Evolutionary conservation across 352 stramenopile species (phyloP).

Genomic region (Globisporangium echinulatum): DNA sequence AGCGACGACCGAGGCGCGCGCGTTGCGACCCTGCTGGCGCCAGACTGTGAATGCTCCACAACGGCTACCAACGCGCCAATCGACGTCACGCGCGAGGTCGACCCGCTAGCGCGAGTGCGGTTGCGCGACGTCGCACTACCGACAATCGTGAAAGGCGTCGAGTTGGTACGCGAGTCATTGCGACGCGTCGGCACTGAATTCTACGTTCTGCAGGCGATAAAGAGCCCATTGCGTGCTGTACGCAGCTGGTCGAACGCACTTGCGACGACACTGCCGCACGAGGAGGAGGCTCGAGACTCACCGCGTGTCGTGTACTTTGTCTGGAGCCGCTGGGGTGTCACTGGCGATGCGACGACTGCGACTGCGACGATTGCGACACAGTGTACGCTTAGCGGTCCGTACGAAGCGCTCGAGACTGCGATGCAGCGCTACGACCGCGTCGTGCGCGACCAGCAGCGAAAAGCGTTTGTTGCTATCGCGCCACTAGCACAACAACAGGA

Average conservation of each 20-base stretch:
- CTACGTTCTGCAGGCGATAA: slow-evolving; percentile 5
- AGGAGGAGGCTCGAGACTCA: not conserved
- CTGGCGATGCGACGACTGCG: not conserved
- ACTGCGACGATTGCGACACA: slow-evolving; percentile 4
- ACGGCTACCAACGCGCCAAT: no score
- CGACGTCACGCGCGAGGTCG: no score
- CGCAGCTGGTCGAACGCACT: not conserved
- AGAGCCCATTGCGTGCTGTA: slow-evolving; percentile 1
- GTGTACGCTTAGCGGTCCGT: slow-evolving; percentile 29
- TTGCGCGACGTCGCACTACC: no score
- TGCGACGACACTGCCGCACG: not conserved
- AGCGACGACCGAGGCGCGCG: not conserved
- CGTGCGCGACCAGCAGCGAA: slow-evolving; percentile 13
- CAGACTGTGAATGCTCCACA: no score
- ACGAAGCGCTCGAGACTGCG: slow-evolving; percentile 24
- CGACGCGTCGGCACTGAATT: not conserved
- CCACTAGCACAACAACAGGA: not conserved
- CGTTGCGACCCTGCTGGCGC: no score
- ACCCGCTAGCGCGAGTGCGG: no score
- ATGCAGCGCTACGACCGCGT: slow-evolving; percentile 28
- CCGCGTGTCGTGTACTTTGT: slow-evolving; percentile 22
- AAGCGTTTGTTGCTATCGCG: not conserved
- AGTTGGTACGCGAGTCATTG: no score
- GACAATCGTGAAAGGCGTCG: no score
- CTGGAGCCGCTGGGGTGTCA: slow-evolving; percentile 35